These are phyloP conservation scores for Oryza meyeriana DNA, from an alignment of 176 grass and related monocot species.

Conservation along the genomic window DNA sequence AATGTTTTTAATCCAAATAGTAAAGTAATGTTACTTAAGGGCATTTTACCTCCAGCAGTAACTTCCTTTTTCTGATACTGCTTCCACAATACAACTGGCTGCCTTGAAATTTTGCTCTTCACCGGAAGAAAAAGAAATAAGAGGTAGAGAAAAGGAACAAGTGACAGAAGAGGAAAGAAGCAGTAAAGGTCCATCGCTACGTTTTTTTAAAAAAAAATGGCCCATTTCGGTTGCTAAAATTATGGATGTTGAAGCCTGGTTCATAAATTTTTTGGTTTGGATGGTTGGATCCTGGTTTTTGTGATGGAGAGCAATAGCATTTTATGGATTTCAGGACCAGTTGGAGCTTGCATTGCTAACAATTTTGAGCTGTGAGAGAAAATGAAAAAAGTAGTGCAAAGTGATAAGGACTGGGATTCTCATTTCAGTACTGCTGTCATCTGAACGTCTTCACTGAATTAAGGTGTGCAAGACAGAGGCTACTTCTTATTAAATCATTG, in stretches of 20 bases:
- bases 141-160: too few relatives aligned
- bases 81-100: too few relatives aligned
- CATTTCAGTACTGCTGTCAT: background rate
- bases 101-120: too few relatives aligned
- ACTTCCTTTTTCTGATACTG: too few relatives aligned
- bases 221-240: background rate
- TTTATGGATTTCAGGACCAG: background rate
- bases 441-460: background rate
- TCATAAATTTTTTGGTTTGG: background rate
- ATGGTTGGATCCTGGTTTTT: background rate
- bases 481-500: background rate
- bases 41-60: too few relatives aligned
- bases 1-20: too few relatives aligned
- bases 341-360: background rate
- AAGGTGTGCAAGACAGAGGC: background rate
- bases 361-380: background rate
- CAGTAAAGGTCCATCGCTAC: background rate
- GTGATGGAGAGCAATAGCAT: background rate
- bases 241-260: background rate
- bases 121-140: too few relatives aligned
- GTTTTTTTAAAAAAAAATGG: background rate
- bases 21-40: too few relatives aligned
- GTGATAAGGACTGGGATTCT: background rate
- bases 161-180: too few relatives aligned
- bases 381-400: background rate